Conservation (phyloP, 345 rosid species). For the Salix caprea region DNA sequence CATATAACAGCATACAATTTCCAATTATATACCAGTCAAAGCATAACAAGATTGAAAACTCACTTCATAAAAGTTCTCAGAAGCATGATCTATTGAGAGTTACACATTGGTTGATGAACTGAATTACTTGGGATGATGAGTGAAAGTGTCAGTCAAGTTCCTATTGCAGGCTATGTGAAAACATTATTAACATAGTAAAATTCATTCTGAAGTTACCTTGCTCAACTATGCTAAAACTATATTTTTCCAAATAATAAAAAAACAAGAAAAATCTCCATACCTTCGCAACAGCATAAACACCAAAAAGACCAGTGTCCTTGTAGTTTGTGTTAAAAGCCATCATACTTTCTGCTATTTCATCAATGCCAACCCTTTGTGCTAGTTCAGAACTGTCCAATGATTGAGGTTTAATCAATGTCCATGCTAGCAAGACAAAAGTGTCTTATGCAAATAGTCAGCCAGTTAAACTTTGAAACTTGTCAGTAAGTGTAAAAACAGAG, state of each 20-base stretch:
- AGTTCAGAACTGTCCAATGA: slow-evolving; percentile 66
- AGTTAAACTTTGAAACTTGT: background rate
- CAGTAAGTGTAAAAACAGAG: background rate
- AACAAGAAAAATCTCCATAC: slow-evolving; percentile 30
- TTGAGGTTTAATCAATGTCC: slow-evolving; percentile 3
- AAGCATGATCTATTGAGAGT: background rate
- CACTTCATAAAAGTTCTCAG: background rate
- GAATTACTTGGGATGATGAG: background rate
- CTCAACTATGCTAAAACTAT: background rate
- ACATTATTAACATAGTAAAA: background rate
- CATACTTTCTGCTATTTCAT: slow-evolving; percentile 93
- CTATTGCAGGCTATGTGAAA: background rate
- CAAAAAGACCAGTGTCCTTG: slow-evolving; percentile 96
- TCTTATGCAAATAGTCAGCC: background rate
- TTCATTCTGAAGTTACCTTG: background rate
- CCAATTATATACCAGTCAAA: background rate
- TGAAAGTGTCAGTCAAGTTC: background rate
- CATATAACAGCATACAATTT: background rate
- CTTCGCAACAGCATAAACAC: slow-evolving; percentile 96
- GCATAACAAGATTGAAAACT: background rate
- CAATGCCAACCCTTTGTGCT: slow-evolving; percentile 72
- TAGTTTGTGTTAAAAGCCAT: slow-evolving; percentile 99
- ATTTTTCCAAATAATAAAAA: background rate
- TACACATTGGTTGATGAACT: background rate
- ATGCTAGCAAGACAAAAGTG: background rate